Conservation (phyloP, 169 alveolate species). For the Plasmodium cynomolgi region DNA sequence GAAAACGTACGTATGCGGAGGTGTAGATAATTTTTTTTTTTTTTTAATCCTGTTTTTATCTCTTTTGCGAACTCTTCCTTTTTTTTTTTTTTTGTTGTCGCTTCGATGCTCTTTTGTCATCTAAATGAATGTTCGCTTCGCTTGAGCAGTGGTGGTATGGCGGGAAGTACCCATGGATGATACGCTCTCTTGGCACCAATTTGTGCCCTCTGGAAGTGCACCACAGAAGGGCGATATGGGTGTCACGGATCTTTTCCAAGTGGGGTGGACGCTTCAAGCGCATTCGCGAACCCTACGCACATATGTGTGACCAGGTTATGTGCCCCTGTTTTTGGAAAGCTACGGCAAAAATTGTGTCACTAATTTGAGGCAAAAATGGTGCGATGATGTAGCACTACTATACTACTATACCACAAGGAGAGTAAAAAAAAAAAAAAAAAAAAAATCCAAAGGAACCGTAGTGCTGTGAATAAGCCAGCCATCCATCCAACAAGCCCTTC, state of each 20-base stretch:
- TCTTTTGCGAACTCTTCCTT: neutral
- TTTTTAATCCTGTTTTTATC: neutral
- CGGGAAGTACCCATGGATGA: neutral
- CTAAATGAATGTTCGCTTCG: neutral
- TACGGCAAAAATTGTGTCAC: neutral
- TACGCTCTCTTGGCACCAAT: neutral
- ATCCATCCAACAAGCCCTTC: neutral
- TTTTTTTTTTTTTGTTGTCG: neutral
- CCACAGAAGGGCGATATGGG: neutral
- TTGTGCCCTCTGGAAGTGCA: neutral
- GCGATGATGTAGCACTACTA: neutral
- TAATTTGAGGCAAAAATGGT: neutral
- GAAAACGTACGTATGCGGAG: neutral
- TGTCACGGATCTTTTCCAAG: neutral
- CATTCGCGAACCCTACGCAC: neutral
- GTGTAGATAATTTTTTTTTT: neutral
- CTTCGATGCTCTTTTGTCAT: neutral
- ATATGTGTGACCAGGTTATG: neutral
- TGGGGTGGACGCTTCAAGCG: neutral
- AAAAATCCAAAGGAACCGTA: neutral
- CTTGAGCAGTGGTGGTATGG: neutral
- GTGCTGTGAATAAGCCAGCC: neutral
- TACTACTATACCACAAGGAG: slow-evolving; percentile 6
- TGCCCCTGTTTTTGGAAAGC: neutral
- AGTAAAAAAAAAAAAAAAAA: neutral